Evolutionary conservation across 2,329 filamentous ascomycete species (phyloP), one percentile per base, ranked within the genome.

Genomic region (Apiospora rasikravindrae): DNA sequence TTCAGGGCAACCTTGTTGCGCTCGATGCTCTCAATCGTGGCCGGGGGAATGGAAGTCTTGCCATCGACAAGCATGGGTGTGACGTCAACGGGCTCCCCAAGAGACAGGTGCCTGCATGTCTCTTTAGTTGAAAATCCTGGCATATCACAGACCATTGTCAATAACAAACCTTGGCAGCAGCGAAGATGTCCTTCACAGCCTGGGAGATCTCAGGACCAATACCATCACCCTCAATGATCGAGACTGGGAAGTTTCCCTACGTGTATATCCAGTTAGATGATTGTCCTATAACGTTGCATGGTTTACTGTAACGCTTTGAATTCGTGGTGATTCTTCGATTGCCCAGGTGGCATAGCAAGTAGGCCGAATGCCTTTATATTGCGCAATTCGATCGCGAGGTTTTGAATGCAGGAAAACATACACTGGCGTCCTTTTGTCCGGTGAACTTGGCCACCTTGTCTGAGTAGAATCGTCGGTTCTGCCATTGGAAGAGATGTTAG

Each of bases 121-220:
- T 71, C 74, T 64, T 68, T 69, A 37, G 68, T 42, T 40, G 2
- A 24, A 64, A 64, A 40, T 24, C 33, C 33, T 64, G 57, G 57
- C 33, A 40, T 40, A 40, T 64, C 73, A 33, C 47, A 71, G 37
- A 67, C 37, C 51, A n/a, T 42, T 64, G 53, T 66, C 71, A 71
- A 73, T 42, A 74, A 83, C 87, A 75, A 87, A 97, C 96, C 84
- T 97, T 94, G 80, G 96, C 96, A 79, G 96, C 96, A 80, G 91
- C 89, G 87, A 98, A 99, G 86, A 99, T 99, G 84, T 98, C 94
- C 91, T 98, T 99, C 82, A 99, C 95, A 69, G 96, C 97, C 86
- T 98, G 92, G 77, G 96, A 92, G 82, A 99, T 99, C 87, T 99
- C 96, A 76, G 96, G 96, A 74, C 96, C 96, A 83, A 99, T 99